Base-by-base conservation (phyloP, 139 green algal genomes). In the Ettlia oleoabundans region DNA sequence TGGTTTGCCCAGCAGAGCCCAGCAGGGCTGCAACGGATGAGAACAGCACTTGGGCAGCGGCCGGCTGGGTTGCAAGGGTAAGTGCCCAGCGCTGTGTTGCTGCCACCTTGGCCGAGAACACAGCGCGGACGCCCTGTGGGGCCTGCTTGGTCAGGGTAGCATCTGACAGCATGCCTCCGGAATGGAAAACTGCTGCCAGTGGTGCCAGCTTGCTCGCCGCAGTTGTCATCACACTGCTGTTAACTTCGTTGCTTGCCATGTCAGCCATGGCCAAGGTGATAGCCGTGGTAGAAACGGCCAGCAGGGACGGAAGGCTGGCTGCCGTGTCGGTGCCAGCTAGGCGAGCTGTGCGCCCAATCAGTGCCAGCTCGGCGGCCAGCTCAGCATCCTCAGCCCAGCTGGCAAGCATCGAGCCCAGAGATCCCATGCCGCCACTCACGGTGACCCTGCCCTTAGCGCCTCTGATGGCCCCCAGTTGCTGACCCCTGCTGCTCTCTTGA, bases 141-240 rank as follows among this genome's bases (percentile, higher is more conserved):
- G 52, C 88, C 82, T 95, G 92, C 24, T 91, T 91, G 0, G 40
- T 22, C 8, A 97, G 67, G 1, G 90, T 91, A 32, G 91, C 90
- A 78, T 97, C 94, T 21, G 86, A 82, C 61, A 97, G 84, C 62
- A 95, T 92, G 24, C 94, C 94, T 22, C 92, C 91, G 21, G 91
- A 93, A 76, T 93, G 92, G 7, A 96, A 65, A 18, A 95, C 63
- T 6, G 35, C 73, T 30, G 72, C 38, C 58, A 77, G 53, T 0
- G 74, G 64, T 2, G 24, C n/a, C 1, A 15, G 2, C 5, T 24
- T n/a, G n/a, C 55, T n/a, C 4, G 28, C 58, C 3, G 28, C 61
- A 15, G 73, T 32, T 0, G 32, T 28, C 40, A 63, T 28, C 5
- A 42, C 58, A 5, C 33, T 38, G 18, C n/a, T 8, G 61, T 38